phyloP scores from a whole-genome alignment of 1,139 yeast genomes.

The Lodderomyces parapsilosis region DNA sequence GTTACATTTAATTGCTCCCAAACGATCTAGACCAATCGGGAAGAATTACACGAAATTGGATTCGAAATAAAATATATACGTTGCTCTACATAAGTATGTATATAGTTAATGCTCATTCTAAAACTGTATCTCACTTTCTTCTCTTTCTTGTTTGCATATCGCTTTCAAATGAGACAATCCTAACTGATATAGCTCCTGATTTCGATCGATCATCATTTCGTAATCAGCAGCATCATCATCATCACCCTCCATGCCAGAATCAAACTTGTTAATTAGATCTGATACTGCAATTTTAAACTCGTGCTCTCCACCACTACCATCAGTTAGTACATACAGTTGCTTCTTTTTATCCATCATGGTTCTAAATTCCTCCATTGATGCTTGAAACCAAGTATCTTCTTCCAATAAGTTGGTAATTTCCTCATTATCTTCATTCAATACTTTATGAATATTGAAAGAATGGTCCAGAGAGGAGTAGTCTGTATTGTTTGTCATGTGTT shows the following conservation, averaged over 20 bases:
- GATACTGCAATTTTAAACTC: slow-evolving; percentile 3
- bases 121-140: slow-evolving; percentile 10
- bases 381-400: slow-evolving; percentile 34
- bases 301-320: slow-evolving; percentile 13
- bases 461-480: slow-evolving; percentile 40
- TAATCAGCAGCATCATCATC: slow-evolving; percentile 12
- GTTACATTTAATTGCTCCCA: neutral
- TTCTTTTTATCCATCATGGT: slow-evolving; percentile 23
- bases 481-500: slow-evolving; percentile 43
- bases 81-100: too few species aligned
- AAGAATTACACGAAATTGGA: too few species aligned
- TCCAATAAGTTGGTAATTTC: slow-evolving; percentile 35
- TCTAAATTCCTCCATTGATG: slow-evolving; percentile 24
- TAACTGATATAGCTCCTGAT: slow-evolving; percentile 29
- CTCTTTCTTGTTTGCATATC: slow-evolving; percentile 21
- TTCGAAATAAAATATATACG: neutral
- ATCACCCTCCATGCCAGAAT: slow-evolving; percentile 10
- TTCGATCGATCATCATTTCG: slow-evolving; percentile 8
- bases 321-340: slow-evolving; percentile 8
- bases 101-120: too few species aligned
- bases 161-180: slow-evolving; percentile 30
- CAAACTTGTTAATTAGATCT: slow-evolving; percentile 9
- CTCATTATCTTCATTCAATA: slow-evolving; percentile 44
- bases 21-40: too few species aligned
- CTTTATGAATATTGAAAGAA: slow-evolving; percentile 36